Conservation (phyloP, 441 rosid species). For the Daphne laureola region DNA sequence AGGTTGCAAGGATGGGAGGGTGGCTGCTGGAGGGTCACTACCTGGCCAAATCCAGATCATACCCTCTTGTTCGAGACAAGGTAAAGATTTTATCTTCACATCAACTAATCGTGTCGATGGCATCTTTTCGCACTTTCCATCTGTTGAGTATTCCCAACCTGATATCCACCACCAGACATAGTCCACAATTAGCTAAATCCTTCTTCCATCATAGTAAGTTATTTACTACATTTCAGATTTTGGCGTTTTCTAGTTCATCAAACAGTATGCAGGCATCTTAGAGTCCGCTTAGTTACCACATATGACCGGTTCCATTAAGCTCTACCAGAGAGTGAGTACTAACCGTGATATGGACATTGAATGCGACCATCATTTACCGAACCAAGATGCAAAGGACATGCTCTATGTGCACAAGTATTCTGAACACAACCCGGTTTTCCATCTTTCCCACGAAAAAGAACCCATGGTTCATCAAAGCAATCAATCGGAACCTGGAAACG, state of each 20-base stretch:
- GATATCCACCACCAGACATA: constrained; percentile 13
- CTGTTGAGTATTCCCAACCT: constrained; percentile 96
- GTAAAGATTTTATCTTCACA: constrained; percentile 69
- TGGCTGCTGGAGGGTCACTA: constrained; percentile 62
- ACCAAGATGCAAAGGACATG: constrained; percentile 97
- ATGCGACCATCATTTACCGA: constrained; percentile 86
- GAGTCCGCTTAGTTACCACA: no score
- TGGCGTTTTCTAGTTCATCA: no score
- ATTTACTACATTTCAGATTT: no score
- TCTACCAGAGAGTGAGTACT: constrained; percentile 22
- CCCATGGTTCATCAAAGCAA: constrained; percentile 96
- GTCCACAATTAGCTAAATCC: neutral
- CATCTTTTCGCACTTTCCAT: constrained; percentile 92
- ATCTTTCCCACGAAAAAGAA: constrained; percentile 79
- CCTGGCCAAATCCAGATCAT: constrained; percentile 99
- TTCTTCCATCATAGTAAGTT: no score
- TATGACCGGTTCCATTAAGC: neutral
- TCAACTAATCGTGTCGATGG: constrained; percentile 66
- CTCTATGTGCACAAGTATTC: constrained; percentile 95
- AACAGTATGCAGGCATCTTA: no score
- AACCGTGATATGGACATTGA: constrained; percentile 93
- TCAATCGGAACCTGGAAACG: constrained; percentile 71
- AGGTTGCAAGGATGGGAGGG: constrained; percentile 70
- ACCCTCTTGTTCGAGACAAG: constrained; percentile 90
- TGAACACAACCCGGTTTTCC: constrained; percentile 89